Evolutionary conservation across 208 protist genomes (phyloP), one percentile per base, ranked within the genome.

Genomic region (Herpetomonas tarakana): DNA sequence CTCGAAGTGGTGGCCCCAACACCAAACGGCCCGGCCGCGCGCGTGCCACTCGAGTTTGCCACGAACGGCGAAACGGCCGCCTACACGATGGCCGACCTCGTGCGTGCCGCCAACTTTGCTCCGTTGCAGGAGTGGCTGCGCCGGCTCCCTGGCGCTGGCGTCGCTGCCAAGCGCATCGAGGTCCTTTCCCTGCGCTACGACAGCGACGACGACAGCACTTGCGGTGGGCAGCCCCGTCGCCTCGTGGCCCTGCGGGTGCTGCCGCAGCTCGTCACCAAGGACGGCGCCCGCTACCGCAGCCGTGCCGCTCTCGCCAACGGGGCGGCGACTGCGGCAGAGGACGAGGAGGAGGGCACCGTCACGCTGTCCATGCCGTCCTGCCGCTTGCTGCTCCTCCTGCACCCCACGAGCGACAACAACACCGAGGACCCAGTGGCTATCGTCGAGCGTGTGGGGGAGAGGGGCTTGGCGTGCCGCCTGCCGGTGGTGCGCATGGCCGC

Each of bases 51-150:
- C 21, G 78, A 78, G 65, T 93, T 93, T 58, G 24, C 52, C 9
- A 56, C 31, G 31, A 25, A 6, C 44, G 31, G 16, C 9, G 62
- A 62, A 47, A 78, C 81, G 67, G 82, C 65, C 57, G 73, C 75
- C 28, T 65, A 72, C 35, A 87, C 71, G 4, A 92, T 89, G 76
- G 62, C 62, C 12, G 88, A 94, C 60, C 72, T 94, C 35, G 82
- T 93, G 18, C 75, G 71, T 30, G 78, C 82, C 22, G 86, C 84
- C n/a, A 96, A 93, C 74, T 96, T 81, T 46, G 47, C 58, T 18
- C 88, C 88, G 21, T 71, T 94, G 21, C 63, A 78, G 52, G 70
- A 68, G 25, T 94, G 83, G 80, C 51, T 94, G 1, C 68, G 73
- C 11, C 65, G 74, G 6, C 63, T 94, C 53, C 58, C 67, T 2